Conservation (phyloP, 1,284 basidiomycete genomes). For the Sporisorium iseilematis-ciliati region DNA sequence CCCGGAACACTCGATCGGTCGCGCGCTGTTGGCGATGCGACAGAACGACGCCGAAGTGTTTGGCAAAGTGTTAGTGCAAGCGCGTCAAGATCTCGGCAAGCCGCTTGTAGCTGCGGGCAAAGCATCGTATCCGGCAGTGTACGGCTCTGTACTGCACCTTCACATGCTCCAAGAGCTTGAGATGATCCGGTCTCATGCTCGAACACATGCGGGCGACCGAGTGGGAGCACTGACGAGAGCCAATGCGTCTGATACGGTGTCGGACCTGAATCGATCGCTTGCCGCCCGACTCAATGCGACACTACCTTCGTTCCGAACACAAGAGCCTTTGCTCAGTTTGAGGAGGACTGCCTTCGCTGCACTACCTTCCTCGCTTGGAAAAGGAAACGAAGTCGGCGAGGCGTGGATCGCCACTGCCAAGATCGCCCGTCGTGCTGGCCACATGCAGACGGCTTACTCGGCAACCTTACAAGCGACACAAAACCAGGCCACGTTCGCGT, state of each 20-base stretch:
- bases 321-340: conserved; percentile 90
- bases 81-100: conserved; percentile 82
- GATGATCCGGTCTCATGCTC: conserved; percentile 71
- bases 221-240: conserved; percentile 70
- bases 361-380: conserved; percentile 17
- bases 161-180: conserved; percentile 91
- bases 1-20: conserved; percentile 82
- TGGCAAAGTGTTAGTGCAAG: conserved; percentile 74
- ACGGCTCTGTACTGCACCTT: conserved; percentile 87
- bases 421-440: conserved; percentile 92
- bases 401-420: conserved; percentile 91
- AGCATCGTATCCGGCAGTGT: conserved; percentile 81
- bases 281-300: conserved; percentile 80
- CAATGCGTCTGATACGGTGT: conserved; percentile 49
- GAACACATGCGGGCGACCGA: conserved; percentile 20
- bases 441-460: conserved; percentile 96
- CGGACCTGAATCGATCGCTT: conserved; percentile 70
- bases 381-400: conserved; percentile 70
- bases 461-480: conserved; percentile 91
- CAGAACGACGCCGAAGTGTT: conserved; percentile 70
- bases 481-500: conserved; percentile 81
- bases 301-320: conserved; percentile 89
- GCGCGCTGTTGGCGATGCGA: conserved; percentile 84
- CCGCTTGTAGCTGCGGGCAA: conserved; percentile 84
- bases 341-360: conserved; percentile 83